phyloP scores from a whole-genome alignment of 75 land plant genomes.

The Sequoia sempervirens region DNA sequence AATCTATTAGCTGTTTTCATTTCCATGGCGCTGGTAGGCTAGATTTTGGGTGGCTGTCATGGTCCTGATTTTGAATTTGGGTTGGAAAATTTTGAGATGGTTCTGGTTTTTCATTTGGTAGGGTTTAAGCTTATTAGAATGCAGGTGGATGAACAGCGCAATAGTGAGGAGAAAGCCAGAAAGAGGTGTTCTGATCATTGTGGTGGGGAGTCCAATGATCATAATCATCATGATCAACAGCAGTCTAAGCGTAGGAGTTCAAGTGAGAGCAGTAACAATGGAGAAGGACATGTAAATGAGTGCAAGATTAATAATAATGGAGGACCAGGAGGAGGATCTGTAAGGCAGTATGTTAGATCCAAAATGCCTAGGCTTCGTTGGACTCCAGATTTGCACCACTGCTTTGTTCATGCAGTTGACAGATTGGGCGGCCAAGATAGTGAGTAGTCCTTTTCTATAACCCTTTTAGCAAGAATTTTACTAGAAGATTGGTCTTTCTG shows the following conservation, averaged over 20 bases:
- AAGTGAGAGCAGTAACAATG: constrained; percentile 1
- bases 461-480: too few species aligned
- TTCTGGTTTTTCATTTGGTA: not conserved
- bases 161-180: not conserved
- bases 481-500: not conserved
- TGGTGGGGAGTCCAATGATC: not conserved
- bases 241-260: constrained; percentile 4
- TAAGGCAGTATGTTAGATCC: constrained; percentile 53
- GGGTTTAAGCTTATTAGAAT: not conserved
- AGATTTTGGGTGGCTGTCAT: not conserved
- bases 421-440: constrained; percentile 63
- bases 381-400: constrained; percentile 57
- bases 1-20: not conserved
- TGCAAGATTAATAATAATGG: not conserved
- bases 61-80: not conserved
- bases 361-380: constrained; percentile 59
- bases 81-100: too few species aligned
- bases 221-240: too few species aligned
- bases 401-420: constrained; percentile 57
- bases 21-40: not conserved
- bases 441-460: constrained; percentile 4
- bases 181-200: too few species aligned
- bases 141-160: constrained; percentile 6
- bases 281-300: not conserved
- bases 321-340: constrained; percentile 10